These are phyloP conservation scores for Eutrema japonicum DNA, from an alignment of 345 rosid species.

Conservation along the genomic window DNA sequence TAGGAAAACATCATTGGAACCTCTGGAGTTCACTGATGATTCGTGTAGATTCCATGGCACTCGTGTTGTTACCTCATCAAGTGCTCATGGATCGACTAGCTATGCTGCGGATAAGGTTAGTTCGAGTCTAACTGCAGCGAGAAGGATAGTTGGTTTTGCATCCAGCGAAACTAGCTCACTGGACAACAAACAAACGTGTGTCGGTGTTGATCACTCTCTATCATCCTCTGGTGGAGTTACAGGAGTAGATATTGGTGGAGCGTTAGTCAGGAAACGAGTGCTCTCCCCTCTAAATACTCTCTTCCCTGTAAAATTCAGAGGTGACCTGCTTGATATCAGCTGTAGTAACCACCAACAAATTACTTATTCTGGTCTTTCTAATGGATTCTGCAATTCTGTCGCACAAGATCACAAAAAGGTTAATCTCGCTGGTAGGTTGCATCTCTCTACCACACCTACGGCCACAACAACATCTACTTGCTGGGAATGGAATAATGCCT, in stretches of 20 bases:
- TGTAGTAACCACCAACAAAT: constrained; percentile 50
- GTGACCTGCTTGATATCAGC: constrained; percentile 65
- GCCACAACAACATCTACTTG: constrained; percentile 48
- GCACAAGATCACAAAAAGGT: constrained; percentile 63
- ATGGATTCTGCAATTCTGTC: constrained; percentile 41
- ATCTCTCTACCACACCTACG: constrained; percentile 45
- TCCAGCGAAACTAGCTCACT: constrained; percentile 49
- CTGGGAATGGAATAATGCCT: constrained; percentile 50
- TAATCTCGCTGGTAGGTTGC: constrained; percentile 53
- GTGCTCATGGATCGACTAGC: constrained; percentile 52
- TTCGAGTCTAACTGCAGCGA: constrained; percentile 52
- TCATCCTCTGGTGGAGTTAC: constrained; percentile 42
- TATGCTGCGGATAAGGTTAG: constrained; percentile 48
- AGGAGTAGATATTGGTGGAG: constrained; percentile 53
- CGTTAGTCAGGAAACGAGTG: constrained; percentile 69
- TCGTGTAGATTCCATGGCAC: constrained; percentile 44
- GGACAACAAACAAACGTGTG: constrained; percentile 42
- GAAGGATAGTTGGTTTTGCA: constrained; percentile 84
- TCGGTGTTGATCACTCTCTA: constrained; percentile 47
- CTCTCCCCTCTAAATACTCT: constrained; percentile 71
- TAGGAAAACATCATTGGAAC: constrained; percentile 55
- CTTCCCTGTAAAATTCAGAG: constrained; percentile 59
- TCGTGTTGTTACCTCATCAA: constrained; percentile 46
- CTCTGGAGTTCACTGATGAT: constrained; percentile 52
- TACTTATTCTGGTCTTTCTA: constrained; percentile 42